phyloP scores from a whole-genome alignment of 306 rosid species.

The Medicago arabica region DNA sequence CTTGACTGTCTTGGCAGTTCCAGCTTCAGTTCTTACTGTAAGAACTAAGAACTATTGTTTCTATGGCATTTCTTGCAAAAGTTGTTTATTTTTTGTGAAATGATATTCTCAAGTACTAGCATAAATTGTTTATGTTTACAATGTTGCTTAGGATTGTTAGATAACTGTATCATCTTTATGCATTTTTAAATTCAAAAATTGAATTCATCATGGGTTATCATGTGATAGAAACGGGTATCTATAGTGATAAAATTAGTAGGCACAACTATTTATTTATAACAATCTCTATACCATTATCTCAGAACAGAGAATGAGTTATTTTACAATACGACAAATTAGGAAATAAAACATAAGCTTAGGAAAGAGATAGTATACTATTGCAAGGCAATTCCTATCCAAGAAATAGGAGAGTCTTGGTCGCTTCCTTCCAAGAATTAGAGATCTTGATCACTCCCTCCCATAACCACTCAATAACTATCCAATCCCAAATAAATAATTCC shows the following conservation, averaged over 20 bases:
- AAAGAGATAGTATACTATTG: neutral
- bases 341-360: neutral
- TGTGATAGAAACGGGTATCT: neutral
- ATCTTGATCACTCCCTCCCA: neutral
- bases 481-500: neutral
- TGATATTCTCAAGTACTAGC: conserved; percentile 27
- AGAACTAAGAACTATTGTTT: conserved; percentile 51
- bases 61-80: conserved; percentile 16
- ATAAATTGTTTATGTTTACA: neutral
- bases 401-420: too few relatives aligned
- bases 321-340: neutral
- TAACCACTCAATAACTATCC: neutral
- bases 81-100: conserved; percentile 1
- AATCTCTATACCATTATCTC: neutral
- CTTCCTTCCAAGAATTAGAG: too few relatives aligned
- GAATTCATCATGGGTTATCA: conserved; percentile 20
- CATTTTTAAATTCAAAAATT: conserved; percentile 23
- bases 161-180: conserved; percentile 33
- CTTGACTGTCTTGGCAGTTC: conserved; percentile 93
- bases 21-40: conserved; percentile 96
- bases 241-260: neutral
- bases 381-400: neutral
- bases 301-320: neutral
- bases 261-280: neutral
- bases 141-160: conserved; percentile 14